phyloP scores from a whole-genome alignment of 2,329 filamentous ascomycete species.

The Aspergillus pseudoviridinutans region DNA sequence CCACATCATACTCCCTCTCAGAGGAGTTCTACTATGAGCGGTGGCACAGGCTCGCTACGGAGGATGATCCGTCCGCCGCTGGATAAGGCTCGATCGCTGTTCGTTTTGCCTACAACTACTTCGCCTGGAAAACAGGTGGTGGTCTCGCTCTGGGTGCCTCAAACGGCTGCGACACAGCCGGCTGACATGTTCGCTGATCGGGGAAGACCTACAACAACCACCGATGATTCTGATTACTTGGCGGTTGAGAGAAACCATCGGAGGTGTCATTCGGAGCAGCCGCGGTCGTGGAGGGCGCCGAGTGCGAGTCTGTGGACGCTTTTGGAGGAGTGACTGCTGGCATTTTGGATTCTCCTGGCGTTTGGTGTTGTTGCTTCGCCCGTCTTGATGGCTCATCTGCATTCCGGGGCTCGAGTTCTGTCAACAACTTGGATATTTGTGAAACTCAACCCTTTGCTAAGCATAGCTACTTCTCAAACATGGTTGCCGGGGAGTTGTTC shows the following conservation, averaged over 20 bases:
- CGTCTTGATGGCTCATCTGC: background rate
- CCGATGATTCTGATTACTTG: slow-evolving; percentile 4
- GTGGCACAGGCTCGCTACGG: slow-evolving; percentile 16
- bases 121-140: slow-evolving; percentile 13
- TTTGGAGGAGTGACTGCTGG: slow-evolving; percentile 23
- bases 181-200: slow-evolving; percentile 6
- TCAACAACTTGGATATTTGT: background rate
- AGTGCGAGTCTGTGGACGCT: slow-evolving; percentile 35
- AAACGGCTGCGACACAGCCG: slow-evolving; percentile 1
- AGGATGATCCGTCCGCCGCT: slow-evolving; percentile 29
- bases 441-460: background rate
- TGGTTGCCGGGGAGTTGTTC: too few species aligned
- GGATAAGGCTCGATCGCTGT: slow-evolving; percentile 28
- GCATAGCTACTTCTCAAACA: too few species aligned
- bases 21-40: background rate
- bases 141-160: slow-evolving; percentile 21
- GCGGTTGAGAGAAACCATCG: slow-evolving; percentile 27
- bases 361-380: background rate
- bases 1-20: background rate
- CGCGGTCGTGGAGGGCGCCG: slow-evolving; percentile 34
- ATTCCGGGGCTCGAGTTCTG: too few species aligned
- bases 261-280: slow-evolving; percentile 37
- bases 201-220: background rate
- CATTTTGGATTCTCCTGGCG: background rate
- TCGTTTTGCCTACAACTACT: slow-evolving; percentile 24